Conservation (phyloP, 495 filamentous ascomycete species). For the Tuber borchii region DNA sequence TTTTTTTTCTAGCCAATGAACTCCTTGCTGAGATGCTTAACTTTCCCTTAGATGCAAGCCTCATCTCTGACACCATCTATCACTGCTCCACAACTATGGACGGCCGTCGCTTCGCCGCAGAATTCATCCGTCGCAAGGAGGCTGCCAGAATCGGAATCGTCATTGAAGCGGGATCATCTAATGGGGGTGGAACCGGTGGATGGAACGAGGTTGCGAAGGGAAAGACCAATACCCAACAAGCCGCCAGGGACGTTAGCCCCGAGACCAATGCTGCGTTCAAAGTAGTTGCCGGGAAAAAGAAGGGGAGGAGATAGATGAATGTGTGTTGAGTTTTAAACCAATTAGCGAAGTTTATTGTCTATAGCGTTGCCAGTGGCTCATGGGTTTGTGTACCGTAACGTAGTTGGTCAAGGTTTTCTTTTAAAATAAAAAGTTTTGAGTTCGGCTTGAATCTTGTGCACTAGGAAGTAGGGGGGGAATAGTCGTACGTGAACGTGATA, state of each 20-base stretch:
- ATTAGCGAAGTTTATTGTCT: background rate
- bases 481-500: background rate
- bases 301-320: constrained; percentile 56
- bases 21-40: constrained; percentile 67
- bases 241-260: constrained; percentile 47
- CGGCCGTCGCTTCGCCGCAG: constrained; percentile 83
- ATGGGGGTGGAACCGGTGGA: constrained; percentile 56
- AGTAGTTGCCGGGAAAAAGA: constrained; percentile 88
- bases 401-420: background rate
- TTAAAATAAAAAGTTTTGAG: constrained; percentile 2
- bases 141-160: constrained; percentile 83
- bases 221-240: constrained; percentile 46
- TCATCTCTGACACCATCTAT: constrained; percentile 87
- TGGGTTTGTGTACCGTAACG: background rate
- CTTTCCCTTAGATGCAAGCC: constrained; percentile 66
- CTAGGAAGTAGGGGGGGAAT: background rate
- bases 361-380: background rate
- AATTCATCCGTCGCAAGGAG: constrained; percentile 87
- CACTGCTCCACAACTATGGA: constrained; percentile 77
- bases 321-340: background rate
- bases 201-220: constrained; percentile 99
- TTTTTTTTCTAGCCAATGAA: constrained; percentile 58
- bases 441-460: background rate
- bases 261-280: constrained; percentile 63
- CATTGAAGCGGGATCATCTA: constrained; percentile 49